Percentiles rank a stretch among this genome's conserved stretches.
Evolutionary conservation across 2,329 filamentous ascomycete species (phyloP).

Genomic region (Stagonosporopsis vannaccii): DNA sequence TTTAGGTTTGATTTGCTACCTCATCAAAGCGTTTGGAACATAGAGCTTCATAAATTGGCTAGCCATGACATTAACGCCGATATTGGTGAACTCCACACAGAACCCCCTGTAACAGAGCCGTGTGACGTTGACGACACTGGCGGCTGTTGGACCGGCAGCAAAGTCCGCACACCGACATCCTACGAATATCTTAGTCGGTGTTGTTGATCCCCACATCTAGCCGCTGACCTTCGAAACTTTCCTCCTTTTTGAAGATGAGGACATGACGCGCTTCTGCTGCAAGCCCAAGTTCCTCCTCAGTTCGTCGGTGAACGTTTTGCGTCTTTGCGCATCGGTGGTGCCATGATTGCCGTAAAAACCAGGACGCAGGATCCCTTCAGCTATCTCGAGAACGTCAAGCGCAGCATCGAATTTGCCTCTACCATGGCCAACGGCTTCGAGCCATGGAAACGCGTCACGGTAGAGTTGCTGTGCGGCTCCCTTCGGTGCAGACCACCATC

Average conservation of each 20-base stretch:
- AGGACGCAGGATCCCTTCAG: background rate
- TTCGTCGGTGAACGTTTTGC: slow-evolving; percentile 23
- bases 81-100: slow-evolving; percentile 8
- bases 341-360: background rate
- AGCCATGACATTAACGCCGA: slow-evolving; percentile 6
- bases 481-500: slow-evolving; percentile 8
- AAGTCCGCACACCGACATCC: background rate
- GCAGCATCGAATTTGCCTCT: slow-evolving; percentile 41
- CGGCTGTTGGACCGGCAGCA: background rate
- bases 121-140: background rate
- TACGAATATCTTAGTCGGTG: slow-evolving; percentile 6
- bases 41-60: background rate
- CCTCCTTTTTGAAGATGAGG: slow-evolving; percentile 5
- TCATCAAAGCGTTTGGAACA: background rate
- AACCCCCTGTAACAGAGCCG: background rate
- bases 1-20: background rate
- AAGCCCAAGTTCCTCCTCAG: slow-evolving; percentile 28
- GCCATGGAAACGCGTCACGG: slow-evolving; percentile 47
- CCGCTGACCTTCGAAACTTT: slow-evolving; percentile 14
- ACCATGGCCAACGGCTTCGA: slow-evolving; percentile 41
- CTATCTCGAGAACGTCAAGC: slow-evolving; percentile 33
- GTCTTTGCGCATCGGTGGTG: slow-evolving; percentile 1
- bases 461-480: slow-evolving; percentile 41
- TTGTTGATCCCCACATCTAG: background rate
- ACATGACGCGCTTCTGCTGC: slow-evolving; percentile 30